Conservation (phyloP, 345 rosid species). For the Eucalyptus virginea region DNA sequence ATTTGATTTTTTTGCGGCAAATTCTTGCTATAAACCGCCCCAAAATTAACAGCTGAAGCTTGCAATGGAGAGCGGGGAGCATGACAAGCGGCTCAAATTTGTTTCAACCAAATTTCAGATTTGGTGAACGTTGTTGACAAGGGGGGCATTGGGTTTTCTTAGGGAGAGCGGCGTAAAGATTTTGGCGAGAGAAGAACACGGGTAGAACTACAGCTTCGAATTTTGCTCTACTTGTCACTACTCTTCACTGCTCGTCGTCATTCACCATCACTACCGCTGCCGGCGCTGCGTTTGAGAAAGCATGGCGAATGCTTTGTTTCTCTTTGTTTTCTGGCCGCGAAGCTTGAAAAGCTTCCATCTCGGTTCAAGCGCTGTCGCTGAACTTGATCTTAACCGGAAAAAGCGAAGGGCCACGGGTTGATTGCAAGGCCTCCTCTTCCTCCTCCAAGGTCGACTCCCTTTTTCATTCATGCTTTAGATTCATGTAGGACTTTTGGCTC, state of each 20-base stretch:
- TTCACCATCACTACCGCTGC: too few species aligned
- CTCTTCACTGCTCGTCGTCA: too few species aligned
- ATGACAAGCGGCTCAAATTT: not conserved
- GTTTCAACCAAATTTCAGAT: not conserved
- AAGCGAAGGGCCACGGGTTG: not conserved
- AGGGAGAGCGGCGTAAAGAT: too few species aligned
- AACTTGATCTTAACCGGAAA: not conserved
- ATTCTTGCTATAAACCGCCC: not conserved
- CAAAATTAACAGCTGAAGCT: not conserved
- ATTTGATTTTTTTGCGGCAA: not conserved
- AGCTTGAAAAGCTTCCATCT: not conserved
- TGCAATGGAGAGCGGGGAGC: not conserved
- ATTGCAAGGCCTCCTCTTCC: too few species aligned
- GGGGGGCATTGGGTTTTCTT: too few species aligned
- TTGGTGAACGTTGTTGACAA: not conserved
- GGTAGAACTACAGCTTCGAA: too few species aligned
- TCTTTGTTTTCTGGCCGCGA: fast-evolving
- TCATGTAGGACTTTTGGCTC: not conserved
- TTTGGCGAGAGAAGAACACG: too few species aligned
- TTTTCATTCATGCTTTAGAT: too few species aligned
- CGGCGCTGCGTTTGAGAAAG: not conserved
- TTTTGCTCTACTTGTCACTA: too few species aligned
- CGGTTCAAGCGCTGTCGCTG: not conserved
- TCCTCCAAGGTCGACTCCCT: too few species aligned
- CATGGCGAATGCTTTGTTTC: not conserved